Conservation (phyloP, 2,329 filamentous ascomycete genomes). For the Cladosporium phlei region DNA sequence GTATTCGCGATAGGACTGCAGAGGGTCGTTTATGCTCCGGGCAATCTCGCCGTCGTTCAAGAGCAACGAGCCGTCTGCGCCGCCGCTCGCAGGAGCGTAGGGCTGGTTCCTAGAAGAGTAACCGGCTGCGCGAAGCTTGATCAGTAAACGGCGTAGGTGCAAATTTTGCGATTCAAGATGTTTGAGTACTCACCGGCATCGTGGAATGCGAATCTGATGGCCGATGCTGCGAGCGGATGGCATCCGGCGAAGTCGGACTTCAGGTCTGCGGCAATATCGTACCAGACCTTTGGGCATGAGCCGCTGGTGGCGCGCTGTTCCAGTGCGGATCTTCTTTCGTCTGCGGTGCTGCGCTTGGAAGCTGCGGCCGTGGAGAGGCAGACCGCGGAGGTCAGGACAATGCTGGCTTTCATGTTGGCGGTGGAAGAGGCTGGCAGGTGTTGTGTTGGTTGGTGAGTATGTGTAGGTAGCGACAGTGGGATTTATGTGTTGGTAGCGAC, state of each 20-base stretch:
- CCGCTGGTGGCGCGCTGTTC: too few species aligned
- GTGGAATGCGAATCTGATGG: conserved; percentile 33
- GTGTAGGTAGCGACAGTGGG: too few species aligned
- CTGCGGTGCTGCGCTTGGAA: too few species aligned
- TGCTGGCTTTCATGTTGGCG: too few species aligned
- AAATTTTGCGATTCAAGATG: not conserved
- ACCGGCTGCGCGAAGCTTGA: conserved; percentile 5
- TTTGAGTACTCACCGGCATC: conserved; percentile 17
- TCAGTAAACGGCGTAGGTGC: not conserved
- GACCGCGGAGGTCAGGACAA: too few species aligned
- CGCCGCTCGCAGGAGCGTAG: conserved; percentile 29
- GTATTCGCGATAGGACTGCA: conserved; percentile 39
- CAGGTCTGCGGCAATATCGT: conserved; percentile 13
- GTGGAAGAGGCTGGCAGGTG: too few species aligned
- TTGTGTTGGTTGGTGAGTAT: too few species aligned
- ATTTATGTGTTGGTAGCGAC: too few species aligned
- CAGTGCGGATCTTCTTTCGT: too few species aligned
- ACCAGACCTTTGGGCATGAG: conserved; percentile 17
- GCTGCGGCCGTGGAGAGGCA: too few species aligned
- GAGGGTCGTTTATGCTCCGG: conserved; percentile 40
- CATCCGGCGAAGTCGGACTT: conserved; percentile 14
- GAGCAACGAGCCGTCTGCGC: conserved; percentile 40
- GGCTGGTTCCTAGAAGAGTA: conserved; percentile 18
- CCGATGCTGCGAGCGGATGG: conserved; percentile 14
- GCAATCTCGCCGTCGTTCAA: conserved; percentile 35